Percentiles rank a stretch among this genome's conserved stretches.
Evolutionary conservation across 768 basidiomycete genomes (phyloP).

Genomic region (Royoungia palumana): DNA sequence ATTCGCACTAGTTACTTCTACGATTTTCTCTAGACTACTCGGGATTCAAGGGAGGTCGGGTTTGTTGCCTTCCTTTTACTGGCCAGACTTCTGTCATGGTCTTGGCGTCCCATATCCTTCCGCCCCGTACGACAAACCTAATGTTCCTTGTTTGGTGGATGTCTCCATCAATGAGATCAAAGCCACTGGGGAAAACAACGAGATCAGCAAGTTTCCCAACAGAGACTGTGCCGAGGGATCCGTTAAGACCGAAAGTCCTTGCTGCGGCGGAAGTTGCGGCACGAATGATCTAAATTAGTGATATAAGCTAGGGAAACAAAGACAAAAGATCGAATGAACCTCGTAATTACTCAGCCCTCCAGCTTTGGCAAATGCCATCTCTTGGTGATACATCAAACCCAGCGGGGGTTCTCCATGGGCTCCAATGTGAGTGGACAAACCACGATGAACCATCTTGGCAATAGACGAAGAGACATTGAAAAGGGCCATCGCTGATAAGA

Average conservation of each 20-base stretch:
- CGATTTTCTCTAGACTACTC: conserved; percentile 25
- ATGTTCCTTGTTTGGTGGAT: conserved; percentile 51
- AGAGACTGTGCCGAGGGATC: conserved; percentile 60
- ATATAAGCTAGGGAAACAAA: background rate
- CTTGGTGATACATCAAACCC: conserved; percentile 74
- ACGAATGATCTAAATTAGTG: conserved; percentile 48
- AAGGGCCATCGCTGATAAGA: conserved; percentile 49
- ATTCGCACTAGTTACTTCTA: background rate
- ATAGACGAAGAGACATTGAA: conserved; percentile 69
- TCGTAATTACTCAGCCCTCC: conserved; percentile 73
- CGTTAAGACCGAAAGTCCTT: conserved; percentile 57
- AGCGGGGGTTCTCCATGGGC: conserved; percentile 73
- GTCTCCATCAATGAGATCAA: conserved; percentile 54
- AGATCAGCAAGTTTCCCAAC: conserved; percentile 71
- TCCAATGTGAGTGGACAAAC: conserved; percentile 62
- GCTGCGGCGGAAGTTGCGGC: conserved; percentile 70
- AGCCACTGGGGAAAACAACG: conserved; percentile 57
- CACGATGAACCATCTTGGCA: conserved; percentile 64
- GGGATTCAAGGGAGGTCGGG: conserved; percentile 57
- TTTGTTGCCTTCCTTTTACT: conserved; percentile 51
- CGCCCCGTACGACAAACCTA: conserved; percentile 57
- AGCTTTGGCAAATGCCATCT: conserved; percentile 60
- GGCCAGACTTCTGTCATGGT: conserved; percentile 74
- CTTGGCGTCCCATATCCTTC: conserved; percentile 66
- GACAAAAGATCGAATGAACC: conserved; percentile 34